phyloP scores from a whole-genome alignment of 1,139 yeast species.

The Wickerhamomyces sp. region DNA sequence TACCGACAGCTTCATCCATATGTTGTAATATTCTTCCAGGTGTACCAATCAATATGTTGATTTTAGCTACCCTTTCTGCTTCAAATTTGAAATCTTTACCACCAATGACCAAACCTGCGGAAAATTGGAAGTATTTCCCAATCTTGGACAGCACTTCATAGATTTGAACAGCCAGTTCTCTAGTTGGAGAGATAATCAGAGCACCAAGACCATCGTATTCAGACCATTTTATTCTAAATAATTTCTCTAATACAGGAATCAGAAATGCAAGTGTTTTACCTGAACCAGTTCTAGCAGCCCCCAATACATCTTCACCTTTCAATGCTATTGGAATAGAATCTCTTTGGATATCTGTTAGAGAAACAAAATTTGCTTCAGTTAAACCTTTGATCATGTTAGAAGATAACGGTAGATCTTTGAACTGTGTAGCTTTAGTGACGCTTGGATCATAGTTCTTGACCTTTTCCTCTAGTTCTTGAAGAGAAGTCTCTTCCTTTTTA shows the following conservation, averaged over 20 bases:
- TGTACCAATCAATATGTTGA: constrained; percentile 89
- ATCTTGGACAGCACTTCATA: constrained; percentile 85
- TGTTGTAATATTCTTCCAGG: constrained; percentile 96
- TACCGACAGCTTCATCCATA: constrained; percentile 87
- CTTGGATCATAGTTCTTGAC: constrained; percentile 49
- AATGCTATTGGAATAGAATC: constrained; percentile 74
- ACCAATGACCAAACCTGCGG: constrained; percentile 95
- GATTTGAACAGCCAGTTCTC: constrained; percentile 92
- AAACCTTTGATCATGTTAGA: constrained; percentile 65
- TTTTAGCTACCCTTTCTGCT: constrained; percentile 74
- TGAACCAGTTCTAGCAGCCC: constrained; percentile 94
- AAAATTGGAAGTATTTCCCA: constrained; percentile 74
- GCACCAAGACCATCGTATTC: constrained; percentile 94
- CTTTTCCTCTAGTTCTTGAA: constrained; percentile 41
- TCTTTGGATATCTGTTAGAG: constrained; percentile 82
- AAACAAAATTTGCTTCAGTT: constrained; percentile 63
- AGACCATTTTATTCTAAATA: constrained; percentile 73
- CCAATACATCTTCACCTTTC: constrained; percentile 79
- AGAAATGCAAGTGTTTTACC: constrained; percentile 94
- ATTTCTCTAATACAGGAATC: constrained; percentile 74
- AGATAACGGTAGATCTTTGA: constrained; percentile 74
- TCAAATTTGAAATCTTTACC: constrained; percentile 92
- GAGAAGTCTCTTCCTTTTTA: constrained; percentile 40
- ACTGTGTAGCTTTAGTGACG: constrained; percentile 33
- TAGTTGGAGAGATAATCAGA: constrained; percentile 83